Conservation (phyloP, 129 eudicot genomes). For the Rutidosis leptorrhynchoides region DNA sequence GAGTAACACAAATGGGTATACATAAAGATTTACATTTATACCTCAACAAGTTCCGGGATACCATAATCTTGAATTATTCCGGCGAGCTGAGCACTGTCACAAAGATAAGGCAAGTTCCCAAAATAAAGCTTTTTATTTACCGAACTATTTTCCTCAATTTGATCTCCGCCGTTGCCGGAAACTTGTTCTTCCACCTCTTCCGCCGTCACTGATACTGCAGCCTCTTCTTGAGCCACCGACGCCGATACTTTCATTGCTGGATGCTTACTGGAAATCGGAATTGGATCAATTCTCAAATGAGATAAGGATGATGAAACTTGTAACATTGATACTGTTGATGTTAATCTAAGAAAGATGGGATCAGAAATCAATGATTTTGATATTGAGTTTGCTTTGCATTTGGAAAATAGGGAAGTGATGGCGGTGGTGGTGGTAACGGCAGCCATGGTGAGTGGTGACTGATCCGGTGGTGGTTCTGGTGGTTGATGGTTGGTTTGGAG, state of each 20-base stretch:
- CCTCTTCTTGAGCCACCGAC: conserved; percentile 35
- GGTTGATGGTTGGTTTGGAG: conserved; percentile 16
- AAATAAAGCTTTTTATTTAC: conserved; percentile 68
- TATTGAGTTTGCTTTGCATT: conserved; percentile 33
- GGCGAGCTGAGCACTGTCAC: conserved; percentile 95
- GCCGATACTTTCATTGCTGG: conserved; percentile 36
- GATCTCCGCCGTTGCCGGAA: conserved; percentile 24
- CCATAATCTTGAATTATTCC: conserved; percentile 79
- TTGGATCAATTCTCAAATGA: conserved; percentile 29
- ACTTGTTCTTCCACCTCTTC: conserved; percentile 34
- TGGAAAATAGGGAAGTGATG: conserved; percentile 51
- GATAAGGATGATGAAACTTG: conserved; percentile 33
- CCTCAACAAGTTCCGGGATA: conserved; percentile 93
- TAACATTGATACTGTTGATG: conserved; percentile 32
- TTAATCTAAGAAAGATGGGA: conserved; percentile 27
- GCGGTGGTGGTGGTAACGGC: conserved; percentile 53
- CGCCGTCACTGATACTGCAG: conserved; percentile 30
- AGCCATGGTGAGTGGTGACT: conserved; percentile 38
- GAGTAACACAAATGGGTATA: background rate
- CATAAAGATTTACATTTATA: conserved; percentile 15
- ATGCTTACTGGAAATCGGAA: conserved; percentile 26
- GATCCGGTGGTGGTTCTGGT: conserved; percentile 15
- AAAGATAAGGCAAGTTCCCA: conserved; percentile 82
- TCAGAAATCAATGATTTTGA: conserved; percentile 33
- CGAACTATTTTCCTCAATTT: conserved; percentile 2